Evolutionary conservation across 768 basidiomycete species (phyloP).

Genomic region (Suillus placidus): DNA sequence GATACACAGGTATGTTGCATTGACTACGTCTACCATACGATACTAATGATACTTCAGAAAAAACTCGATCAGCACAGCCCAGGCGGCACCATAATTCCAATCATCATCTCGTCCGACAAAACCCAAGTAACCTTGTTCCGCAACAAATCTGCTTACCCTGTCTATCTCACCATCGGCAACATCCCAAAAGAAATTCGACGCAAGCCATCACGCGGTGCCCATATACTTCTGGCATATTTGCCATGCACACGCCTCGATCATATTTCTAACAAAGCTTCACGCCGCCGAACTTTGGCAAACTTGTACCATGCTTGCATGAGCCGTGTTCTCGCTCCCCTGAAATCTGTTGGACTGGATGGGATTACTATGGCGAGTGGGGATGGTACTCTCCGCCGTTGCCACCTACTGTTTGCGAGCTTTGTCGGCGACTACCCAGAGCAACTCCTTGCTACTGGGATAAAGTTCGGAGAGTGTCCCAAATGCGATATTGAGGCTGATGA

Average conservation of each 20-base stretch:
- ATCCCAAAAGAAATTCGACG: constrained; percentile 37
- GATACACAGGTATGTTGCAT: too few species aligned
- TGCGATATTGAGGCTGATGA: constrained; percentile 5
- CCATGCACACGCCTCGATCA: constrained; percentile 10
- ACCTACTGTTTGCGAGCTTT: constrained; percentile 9
- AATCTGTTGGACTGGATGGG: constrained; percentile 3
- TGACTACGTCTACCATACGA: too few species aligned
- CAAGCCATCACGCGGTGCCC: constrained; percentile 2
- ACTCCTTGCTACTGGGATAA: constrained; percentile 2
- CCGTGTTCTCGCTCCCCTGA: constrained; percentile 9
- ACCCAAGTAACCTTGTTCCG: constrained; percentile 20
- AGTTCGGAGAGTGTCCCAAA: constrained; percentile 2
- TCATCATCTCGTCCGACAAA: constrained; percentile 29
- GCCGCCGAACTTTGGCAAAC: constrained; percentile 7
- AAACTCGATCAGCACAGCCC: constrained; percentile 18
- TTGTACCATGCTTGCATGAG: constrained; percentile 15
- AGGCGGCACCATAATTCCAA: constrained; percentile 18
- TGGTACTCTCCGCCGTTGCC: constrained; percentile 4
- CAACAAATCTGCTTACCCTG: constrained; percentile 21
- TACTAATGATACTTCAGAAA: constrained; percentile 9
- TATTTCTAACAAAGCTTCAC: constrained; percentile 14
- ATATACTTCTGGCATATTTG: neutral
- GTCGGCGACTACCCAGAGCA: constrained; percentile 17
- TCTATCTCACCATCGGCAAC: constrained; percentile 36
- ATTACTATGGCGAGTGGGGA: constrained; percentile 13